Evolutionary conservation across 176 grass and related monocot genomes (phyloP), one percentile per base, ranked within the genome.

Genomic region (Areca catechu): DNA sequence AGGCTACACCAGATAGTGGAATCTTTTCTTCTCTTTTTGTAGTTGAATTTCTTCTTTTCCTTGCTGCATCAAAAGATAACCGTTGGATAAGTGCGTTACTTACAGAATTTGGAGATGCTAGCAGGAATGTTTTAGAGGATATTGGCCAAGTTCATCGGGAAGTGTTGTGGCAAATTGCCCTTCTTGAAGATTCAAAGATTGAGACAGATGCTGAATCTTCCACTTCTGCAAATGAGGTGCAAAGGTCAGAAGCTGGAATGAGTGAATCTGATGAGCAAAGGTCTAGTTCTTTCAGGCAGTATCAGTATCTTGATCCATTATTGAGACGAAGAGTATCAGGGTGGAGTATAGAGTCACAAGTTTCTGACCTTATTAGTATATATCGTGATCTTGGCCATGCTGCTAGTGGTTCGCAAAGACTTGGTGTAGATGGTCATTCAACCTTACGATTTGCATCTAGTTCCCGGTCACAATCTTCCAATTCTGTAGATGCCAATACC

Each of bases 221-320:
- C 72, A 25, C 80, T 66, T 74, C 76, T 21, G 67, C 54, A 70
- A 83, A 50, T 82, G 87, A 92, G 16, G 62, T 61, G 18, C 71
- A 80, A n/a, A 64, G 81, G 71, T 52, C 54, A 66, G 76, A 88
- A 4, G 4, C 72, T 48, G 59, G 54, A 82, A 74, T 27, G 19
- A 62, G 60, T 17, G 76, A 98, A 22, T 77, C 29, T 75, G 93
- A 83, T 55, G 87, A 91, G 59, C 80, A 67, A 61, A 80, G 86
- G 77, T 79, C 88, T 49, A 87, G 84, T 81, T 85, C 84, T 60
- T 88, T 98, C 50, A 85, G 88, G 73, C 87, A 98, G 68, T 88
- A n/a, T n/a, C n/a, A n/a, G n/a, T n/a, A 98, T 80, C 84, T 98
- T 77, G 93, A 98, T 77, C 87, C 87, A 62, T 81, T 98, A 75